phyloP scores from a whole-genome alignment of 345 rosid genomes.

The Gossypium thurberi region DNA sequence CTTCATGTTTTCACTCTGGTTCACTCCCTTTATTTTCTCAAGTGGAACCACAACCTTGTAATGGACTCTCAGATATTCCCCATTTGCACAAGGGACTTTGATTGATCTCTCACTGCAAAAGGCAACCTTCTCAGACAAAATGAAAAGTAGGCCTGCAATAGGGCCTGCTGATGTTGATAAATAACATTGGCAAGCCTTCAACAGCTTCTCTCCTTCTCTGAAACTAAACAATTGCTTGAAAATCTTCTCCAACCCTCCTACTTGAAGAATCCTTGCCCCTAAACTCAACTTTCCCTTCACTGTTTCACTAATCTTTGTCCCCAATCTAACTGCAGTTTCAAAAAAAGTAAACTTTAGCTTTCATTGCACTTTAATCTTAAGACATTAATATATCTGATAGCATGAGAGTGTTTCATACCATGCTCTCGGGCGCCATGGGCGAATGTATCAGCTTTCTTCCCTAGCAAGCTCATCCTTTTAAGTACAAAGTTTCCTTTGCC shows the following conservation, averaged over 20 bases:
- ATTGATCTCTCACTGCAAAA: conserved; percentile 43
- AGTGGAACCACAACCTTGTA: conserved; percentile 60
- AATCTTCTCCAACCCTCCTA: conserved; percentile 37
- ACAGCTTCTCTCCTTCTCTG: conserved; percentile 36
- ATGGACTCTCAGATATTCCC: conserved; percentile 33
- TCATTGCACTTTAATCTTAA: neutral
- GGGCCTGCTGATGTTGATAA: conserved; percentile 59
- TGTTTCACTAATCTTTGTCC: conserved; percentile 41
- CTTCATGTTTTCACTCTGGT: conserved; percentile 46
- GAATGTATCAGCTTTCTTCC: conserved; percentile 42
- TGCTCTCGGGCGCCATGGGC: conserved; percentile 49
- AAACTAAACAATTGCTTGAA: conserved; percentile 38
- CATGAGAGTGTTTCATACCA: conserved; percentile 17
- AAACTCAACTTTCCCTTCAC: conserved; percentile 34
- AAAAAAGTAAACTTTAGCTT: neutral
- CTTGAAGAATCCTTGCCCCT: conserved; percentile 39
- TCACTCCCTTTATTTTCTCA: conserved; percentile 43
- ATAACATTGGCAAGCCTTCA: conserved; percentile 51
- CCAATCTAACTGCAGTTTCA: conserved; percentile 33
- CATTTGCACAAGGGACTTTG: conserved; percentile 33
- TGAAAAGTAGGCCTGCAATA: conserved; percentile 49
- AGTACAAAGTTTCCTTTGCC: conserved; percentile 29
- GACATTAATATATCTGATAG: neutral
- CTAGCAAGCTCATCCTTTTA: conserved; percentile 36
- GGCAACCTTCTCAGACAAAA: conserved; percentile 33